Conservation (phyloP, 805 yeast genomes). For the Debaryomyces maramus region DNA sequence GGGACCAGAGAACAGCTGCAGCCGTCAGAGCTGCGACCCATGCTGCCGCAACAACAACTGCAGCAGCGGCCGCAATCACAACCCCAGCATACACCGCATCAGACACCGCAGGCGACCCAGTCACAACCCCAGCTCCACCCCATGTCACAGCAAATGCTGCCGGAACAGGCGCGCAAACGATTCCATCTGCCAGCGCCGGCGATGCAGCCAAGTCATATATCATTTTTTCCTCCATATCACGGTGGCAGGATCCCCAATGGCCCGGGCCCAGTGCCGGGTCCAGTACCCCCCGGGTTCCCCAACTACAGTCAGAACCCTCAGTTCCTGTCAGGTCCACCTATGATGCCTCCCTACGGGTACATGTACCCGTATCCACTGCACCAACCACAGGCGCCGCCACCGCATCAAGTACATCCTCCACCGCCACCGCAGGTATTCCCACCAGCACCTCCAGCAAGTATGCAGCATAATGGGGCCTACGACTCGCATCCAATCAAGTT, state of each 20-base stretch:
- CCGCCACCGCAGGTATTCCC: conserved; percentile 1
- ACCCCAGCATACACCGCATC: not conserved
- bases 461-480: not conserved
- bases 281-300: conserved; percentile 29
- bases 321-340: conserved; percentile 6
- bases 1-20: conserved; percentile 4
- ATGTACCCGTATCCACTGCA: conserved; percentile 1
- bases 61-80: not conserved
- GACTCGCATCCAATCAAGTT: not conserved
- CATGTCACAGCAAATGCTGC: not conserved
- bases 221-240: conserved; percentile 34
- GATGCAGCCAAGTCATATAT: conserved; percentile 9
- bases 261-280: conserved; percentile 45
- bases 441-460: not conserved
- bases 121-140: not conserved
- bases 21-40: not conserved
- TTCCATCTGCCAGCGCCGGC: conserved; percentile 5
- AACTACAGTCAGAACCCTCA: conserved; percentile 5
- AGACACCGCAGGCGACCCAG: not conserved
- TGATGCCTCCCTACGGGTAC: conserved; percentile 2
- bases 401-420: conserved; percentile 2
- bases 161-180: not conserved
- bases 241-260: conserved; percentile 40
- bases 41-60: not conserved
- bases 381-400: not conserved